Evolutionary conservation across 2,329 filamentous ascomycete genomes (phyloP), one percentile per base, ranked within the genome.

Genomic region (Penicillium sp.): DNA sequence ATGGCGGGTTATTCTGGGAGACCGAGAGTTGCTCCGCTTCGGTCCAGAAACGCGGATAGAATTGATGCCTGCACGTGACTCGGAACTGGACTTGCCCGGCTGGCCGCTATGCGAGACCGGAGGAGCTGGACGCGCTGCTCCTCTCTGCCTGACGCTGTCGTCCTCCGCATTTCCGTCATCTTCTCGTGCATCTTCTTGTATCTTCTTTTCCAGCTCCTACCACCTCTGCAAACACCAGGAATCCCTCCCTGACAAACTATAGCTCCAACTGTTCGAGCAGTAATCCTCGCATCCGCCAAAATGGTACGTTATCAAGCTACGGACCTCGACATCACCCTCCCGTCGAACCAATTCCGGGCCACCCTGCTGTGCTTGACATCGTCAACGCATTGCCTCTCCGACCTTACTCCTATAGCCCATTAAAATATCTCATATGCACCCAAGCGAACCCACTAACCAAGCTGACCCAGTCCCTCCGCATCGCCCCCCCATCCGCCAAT

Each of bases 391-490:
- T n/a, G n/a, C n/a, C n/a, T n/a, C n/a, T n/a, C n/a, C n/a, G n/a
- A n/a, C n/a, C n/a, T n/a, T n/a, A n/a, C n/a, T n/a, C n/a, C n/a
- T n/a, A n/a, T n/a, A n/a, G n/a, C n/a, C n/a, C n/a, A 26, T 15
- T 17, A 14, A 6, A n/a, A 25, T 23, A 17, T 13, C 11, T 18
- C 14, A 20, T 10, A 19, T 4, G n/a, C 11, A 18, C 20, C 16
- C 19, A 23, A 17, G 7, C n/a, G 13, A 33, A 33, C 36, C 18
- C 29, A 29, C 43, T 47, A 47, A 51, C 41, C 25, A 36, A 13
- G n/a, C 13, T 20, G 9, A 14, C n/a, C 11, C 67, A 94, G 87
- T 85, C 87, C 62, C 86, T 97, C 78, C 88, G 89, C 72, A 86
- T 98, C 72, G 81, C 87, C 54, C 93, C 93, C 63, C 66, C 81